Base-by-base conservation (phyloP, 106 monocot species). In the Dendrobium huoshanense region DNA sequence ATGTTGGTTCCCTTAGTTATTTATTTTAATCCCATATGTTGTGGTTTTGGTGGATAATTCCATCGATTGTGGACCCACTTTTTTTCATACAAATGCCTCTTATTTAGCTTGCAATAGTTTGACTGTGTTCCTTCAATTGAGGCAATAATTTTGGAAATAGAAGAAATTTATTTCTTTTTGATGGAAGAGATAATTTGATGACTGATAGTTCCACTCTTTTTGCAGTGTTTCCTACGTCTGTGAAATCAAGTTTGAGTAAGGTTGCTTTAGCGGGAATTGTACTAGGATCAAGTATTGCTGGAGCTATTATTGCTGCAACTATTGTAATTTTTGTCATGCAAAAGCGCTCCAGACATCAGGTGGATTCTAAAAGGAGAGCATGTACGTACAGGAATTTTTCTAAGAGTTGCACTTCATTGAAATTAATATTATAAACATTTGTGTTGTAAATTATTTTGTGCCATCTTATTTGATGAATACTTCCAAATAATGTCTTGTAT, bases 201-300 rank as follows among this genome's bases (percentile, higher is more conserved):
- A 72, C 72, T 72, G 72, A 27, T 27, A 27, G 75, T 19, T 73
- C 19, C 51, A 11, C 9, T 55, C 48, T 77, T 68, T 4, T 72
- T 86, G 77, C 80, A 92, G 89, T 76, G 16, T 59, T 83, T 67
- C 77, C 86, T 67, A 44, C 40, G 44, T 45, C 29, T 67, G n/a
- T 55, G 20, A 22, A 56, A 33, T 88, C 92, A 77, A 78, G 84
- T 41, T 84, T 92, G 65, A 92, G 80, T 70, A 90, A 55, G 25
- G 78, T 80, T 49, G 81, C 84, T 5, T 17, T 92, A 55, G 86
- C 55, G 8, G 87, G 88, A 20, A 89, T 90, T 85, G 33, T 88
- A 33, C 33, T 88, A 20, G 89, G 86, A n/a, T 74, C 82, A 45
- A 24, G 80, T 73, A 25, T 76, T 80, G 80, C 48, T 84, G 86